Evolutionary conservation across 257 asterid genomes (phyloP).

Genomic region (Nicotiana obtusifolia): DNA sequence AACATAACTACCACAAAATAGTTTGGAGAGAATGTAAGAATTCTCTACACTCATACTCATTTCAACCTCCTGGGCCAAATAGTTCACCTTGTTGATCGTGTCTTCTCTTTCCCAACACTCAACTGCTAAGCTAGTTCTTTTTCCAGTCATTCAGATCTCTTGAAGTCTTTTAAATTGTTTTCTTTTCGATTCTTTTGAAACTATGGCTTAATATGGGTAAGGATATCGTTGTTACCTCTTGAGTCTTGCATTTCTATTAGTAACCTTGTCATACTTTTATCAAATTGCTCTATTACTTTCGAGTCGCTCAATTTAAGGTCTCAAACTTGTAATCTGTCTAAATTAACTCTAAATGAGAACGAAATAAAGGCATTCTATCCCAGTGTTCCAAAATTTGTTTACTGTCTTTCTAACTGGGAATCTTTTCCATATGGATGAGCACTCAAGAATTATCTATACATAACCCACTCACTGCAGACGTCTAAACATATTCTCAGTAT

Average conservation of each 20-base stretch:
- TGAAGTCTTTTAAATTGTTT: background rate
- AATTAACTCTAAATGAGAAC: background rate
- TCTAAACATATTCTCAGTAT: background rate
- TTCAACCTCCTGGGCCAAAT: background rate
- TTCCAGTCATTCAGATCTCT: background rate
- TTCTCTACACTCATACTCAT: background rate
- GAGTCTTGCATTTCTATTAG: background rate
- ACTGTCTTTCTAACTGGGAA: background rate
- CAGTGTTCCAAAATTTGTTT: background rate
- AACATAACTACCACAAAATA: background rate
- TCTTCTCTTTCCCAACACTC: conserved; percentile 2
- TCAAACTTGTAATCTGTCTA: background rate
- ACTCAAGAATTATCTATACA: background rate
- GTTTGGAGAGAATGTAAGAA: background rate
- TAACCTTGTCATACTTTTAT: background rate
- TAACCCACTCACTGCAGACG: background rate
- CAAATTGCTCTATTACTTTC: background rate
- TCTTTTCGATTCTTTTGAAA: background rate
- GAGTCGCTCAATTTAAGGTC: background rate
- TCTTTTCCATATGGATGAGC: background rate
- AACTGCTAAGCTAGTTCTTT: background rate
- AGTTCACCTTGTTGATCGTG: background rate
- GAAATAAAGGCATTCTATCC: background rate
- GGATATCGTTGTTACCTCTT: background rate
- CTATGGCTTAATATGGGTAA: background rate